Evolutionary conservation across 306 rosid species (phyloP), one percentile per base, ranked within the genome.

Genomic region (Neltuma alba): DNA sequence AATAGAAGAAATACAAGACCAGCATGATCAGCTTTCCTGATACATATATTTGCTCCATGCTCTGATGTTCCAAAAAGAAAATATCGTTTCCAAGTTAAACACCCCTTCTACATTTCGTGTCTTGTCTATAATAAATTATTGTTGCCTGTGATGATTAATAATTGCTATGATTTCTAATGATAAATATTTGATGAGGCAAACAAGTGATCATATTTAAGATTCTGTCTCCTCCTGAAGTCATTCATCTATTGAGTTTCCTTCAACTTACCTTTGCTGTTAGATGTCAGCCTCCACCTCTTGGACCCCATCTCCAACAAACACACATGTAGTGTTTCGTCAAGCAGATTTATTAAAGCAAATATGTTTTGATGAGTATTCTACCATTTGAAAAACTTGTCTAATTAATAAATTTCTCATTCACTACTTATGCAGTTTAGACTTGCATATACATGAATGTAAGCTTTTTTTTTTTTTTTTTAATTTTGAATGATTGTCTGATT

Each of bases 321-420:
- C 83, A 80, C 83, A 80, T 80, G 83, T n/a, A 36, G 50, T 79
- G 83, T 63, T 80, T 73, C 67, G 34, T 69, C 58, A 7, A 7
- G 12, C 12, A n/a, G 15, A 3, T 20, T 45, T 45, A 52, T 4
- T 2, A 50, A 50, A 54, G 21, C 11, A n/a, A 7, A 20, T 20
- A 7, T n/a, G 28, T 21, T 54, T 54, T 9, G 2, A 52, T 52
- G 4, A 2, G 28, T n/a, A 2, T 45, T 45, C 15, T 3, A n/a
- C 12, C 12, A 25, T 55, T 55, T 23, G 31, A 23, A 23, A 23
- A 9, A 55, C 14, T 8, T 52, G n/a, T 20, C 3, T n/a, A n/a
- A n/a, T 20, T n/a, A 50, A n/a, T 50, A 18, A 50, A 52, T n/a
- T n/a, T 54, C 28, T n/a, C 61, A 12, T 60, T 60, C n/a, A 60